phyloP scores from a whole-genome alignment of 352 stramenopile genomes.

The Globisporangium mamillatum region DNA sequence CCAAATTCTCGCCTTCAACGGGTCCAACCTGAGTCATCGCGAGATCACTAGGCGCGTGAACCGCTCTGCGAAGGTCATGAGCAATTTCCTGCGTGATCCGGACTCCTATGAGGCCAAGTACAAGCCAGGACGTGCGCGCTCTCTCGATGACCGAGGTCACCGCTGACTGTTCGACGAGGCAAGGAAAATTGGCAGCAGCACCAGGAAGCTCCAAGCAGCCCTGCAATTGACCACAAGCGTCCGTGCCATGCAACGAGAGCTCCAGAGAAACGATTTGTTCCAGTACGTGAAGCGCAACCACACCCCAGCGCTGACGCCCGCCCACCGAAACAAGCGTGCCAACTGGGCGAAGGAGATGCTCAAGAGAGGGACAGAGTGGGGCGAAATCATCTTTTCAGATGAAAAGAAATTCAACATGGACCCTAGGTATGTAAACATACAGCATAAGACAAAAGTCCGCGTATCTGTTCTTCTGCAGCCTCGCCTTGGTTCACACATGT shows the following conservation, averaged over 20 bases:
- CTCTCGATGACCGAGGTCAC: neutral
- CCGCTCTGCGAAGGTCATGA: neutral
- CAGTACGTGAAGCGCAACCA: neutral
- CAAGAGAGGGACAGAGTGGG: neutral
- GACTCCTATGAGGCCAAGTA: neutral
- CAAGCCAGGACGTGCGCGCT: neutral
- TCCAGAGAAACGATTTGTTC: neutral
- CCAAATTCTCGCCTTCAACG: neutral
- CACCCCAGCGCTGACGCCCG: neutral
- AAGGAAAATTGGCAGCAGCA: neutral
- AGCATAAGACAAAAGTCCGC: no score
- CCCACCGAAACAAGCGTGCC: neutral
- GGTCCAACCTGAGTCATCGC: neutral
- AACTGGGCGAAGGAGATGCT: conserved; percentile 1
- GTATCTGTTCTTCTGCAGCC: no score
- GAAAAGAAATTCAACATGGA: conserved; percentile 4
- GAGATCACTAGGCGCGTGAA: neutral
- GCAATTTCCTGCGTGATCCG: neutral
- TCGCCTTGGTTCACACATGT: no score
- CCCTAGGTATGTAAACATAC: no score
- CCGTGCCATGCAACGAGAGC: neutral
- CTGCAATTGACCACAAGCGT: neutral
- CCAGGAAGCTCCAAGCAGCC: neutral
- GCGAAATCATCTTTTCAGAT: neutral
- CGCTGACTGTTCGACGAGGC: neutral